phyloP scores from a whole-genome alignment of 2,329 filamentous ascomycete genomes.

The Sclerotinia nivalis region DNA sequence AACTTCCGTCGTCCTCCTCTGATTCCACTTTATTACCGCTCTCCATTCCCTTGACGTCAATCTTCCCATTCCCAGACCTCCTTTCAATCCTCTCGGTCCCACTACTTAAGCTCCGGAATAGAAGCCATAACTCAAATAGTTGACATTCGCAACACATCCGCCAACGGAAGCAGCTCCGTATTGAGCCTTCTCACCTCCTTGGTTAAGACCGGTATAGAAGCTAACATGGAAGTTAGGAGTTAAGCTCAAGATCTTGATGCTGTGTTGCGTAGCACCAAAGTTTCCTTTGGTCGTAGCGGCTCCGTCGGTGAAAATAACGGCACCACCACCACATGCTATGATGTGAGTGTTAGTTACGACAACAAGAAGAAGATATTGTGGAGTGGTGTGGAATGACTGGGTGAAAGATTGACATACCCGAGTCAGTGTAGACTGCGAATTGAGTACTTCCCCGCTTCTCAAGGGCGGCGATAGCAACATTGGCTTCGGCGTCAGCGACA shows the following conservation, averaged over 20 bases:
- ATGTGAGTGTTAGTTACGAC: background rate
- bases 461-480: background rate
- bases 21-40: background rate
- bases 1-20: background rate
- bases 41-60: background rate
- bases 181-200: slow-evolving; percentile 5
- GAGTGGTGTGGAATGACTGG: background rate
- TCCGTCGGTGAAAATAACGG: background rate
- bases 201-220: background rate
- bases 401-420: background rate
- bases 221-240: slow-evolving; percentile 1
- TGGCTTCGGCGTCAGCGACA: background rate
- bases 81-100: background rate
- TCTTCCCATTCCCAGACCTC: background rate
- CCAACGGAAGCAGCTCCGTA: background rate
- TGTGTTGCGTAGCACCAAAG: slow-evolving; percentile 11
- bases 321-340: slow-evolving; percentile 5
- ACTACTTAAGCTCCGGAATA: background rate
- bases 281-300: slow-evolving; percentile 6
- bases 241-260: slow-evolving; percentile 8
- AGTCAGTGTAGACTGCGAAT: slow-evolving; percentile 18
- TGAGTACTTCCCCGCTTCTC: slow-evolving; percentile 11
- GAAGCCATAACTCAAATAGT: slow-evolving; percentile 1
- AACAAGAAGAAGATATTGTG: background rate
- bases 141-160: background rate